phyloP scores from a whole-genome alignment of 2,329 filamentous ascomycete genomes.

The Fusarium circinatum region DNA sequence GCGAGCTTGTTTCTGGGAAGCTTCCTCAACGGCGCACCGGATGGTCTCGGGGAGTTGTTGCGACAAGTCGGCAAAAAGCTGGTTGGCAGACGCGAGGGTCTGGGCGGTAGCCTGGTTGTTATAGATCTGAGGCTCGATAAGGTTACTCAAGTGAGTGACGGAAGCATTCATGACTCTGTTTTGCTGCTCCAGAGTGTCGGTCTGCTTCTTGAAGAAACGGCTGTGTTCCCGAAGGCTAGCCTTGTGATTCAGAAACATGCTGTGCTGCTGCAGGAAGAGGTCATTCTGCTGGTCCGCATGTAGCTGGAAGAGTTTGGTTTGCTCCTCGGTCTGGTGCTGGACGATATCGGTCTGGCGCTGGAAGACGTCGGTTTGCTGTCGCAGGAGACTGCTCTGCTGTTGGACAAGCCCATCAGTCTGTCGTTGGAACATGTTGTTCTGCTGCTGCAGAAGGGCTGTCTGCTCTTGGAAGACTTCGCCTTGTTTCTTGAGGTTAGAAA shows the following conservation, averaged over 20 bases:
- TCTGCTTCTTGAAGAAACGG: constrained; percentile 28
- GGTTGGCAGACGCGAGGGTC: constrained; percentile 32
- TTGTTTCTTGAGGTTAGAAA: constrained; percentile 39
- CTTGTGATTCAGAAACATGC: neutral
- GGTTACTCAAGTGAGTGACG: constrained; percentile 21
- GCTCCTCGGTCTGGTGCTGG: neutral
- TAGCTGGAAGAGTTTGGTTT: neutral
- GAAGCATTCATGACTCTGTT: constrained; percentile 38
- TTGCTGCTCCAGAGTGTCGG: constrained; percentile 31
- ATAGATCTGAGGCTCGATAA: constrained; percentile 33
- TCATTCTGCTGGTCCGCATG: neutral
- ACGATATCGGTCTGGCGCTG: no score
- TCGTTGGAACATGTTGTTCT: no score
- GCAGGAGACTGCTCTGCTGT: neutral
- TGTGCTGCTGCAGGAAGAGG: neutral
- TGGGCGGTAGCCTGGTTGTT: constrained; percentile 36
- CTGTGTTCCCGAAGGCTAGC: constrained; percentile 5
- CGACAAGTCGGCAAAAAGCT: constrained; percentile 41
- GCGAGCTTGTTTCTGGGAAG: constrained; percentile 29
- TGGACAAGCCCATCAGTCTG: neutral
- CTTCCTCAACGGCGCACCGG: constrained; percentile 39
- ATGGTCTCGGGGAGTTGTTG: constrained; percentile 42
- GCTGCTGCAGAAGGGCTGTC: neutral
- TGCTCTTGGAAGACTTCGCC: constrained; percentile 29
- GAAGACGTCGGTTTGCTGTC: neutral